Conservation (phyloP, 1,284 basidiomycete species). For the Schizopora paradoxa region DNA sequence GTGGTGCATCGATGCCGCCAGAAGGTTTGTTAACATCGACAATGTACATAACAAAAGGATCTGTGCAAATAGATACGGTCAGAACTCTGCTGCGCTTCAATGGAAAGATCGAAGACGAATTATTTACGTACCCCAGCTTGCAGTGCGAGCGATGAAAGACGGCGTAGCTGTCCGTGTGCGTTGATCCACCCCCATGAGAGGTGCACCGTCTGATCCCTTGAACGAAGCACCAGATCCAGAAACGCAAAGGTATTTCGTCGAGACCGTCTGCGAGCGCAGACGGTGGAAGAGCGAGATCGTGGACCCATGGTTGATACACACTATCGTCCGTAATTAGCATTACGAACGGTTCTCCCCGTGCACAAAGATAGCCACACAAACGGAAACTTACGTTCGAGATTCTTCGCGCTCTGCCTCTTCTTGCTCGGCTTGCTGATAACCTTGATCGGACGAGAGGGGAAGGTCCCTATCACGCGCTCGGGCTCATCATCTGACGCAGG, state of each 20-base stretch:
- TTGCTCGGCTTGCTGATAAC: constrained; percentile 97
- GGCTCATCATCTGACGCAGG: constrained; percentile 73
- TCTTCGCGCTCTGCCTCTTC: constrained; percentile 91
- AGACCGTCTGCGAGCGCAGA: constrained; percentile 88
- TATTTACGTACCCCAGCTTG: constrained; percentile 66
- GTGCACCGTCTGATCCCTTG: constrained; percentile 85
- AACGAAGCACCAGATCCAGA: constrained; percentile 86
- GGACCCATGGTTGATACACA: constrained; percentile 93
- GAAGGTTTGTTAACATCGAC: constrained; percentile 81
- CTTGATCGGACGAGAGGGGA: constrained; percentile 90
- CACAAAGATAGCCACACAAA: constrained; percentile 17
- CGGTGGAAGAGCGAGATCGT: constrained; percentile 95
- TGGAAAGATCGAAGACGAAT: constrained; percentile 14
- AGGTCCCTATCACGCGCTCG: constrained; percentile 77
- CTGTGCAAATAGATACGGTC: constrained; percentile 35
- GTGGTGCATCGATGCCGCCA: constrained; percentile 66
- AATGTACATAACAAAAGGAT: constrained; percentile 95
- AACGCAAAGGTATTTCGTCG: constrained; percentile 93
- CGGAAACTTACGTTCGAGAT: constrained; percentile 75
- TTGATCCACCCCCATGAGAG: constrained; percentile 75
- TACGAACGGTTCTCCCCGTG: too few relatives aligned
- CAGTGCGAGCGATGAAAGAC: constrained; percentile 80
- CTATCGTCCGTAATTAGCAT: constrained; percentile 36
- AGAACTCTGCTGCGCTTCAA: too few relatives aligned
- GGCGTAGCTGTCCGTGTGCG: constrained; percentile 67